Evolutionary conservation across 2,329 filamentous ascomycete genomes (phyloP).

Genomic region (Stromatinia cepivora): DNA sequence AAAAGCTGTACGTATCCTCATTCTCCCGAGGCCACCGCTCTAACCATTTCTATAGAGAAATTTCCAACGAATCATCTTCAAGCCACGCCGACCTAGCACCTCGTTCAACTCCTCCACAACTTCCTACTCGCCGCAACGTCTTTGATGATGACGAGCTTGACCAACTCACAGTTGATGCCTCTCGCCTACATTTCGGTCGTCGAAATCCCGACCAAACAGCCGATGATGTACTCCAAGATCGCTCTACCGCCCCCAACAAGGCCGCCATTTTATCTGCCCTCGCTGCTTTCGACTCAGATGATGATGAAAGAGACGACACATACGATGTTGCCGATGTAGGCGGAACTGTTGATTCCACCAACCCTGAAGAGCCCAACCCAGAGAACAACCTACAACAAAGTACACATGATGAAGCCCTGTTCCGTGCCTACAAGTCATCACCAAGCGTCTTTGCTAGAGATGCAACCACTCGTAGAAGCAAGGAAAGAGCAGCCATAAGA

Average conservation of each 20-base stretch:
- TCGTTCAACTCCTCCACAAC: slow-evolving; percentile 56
- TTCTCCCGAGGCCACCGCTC: not conserved
- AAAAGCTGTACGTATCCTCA: slow-evolving; percentile 47
- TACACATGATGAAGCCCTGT: slow-evolving; percentile 69
- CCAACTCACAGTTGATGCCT: slow-evolving; percentile 63
- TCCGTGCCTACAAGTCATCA: slow-evolving; percentile 66
- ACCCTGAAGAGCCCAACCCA: slow-evolving; percentile 51
- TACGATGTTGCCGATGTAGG: slow-evolving; percentile 93
- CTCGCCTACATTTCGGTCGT: slow-evolving; percentile 78
- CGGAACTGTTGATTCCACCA: slow-evolving; percentile 72
- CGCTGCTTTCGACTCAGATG: slow-evolving; percentile 86
- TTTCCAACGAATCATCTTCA: slow-evolving; percentile 29
- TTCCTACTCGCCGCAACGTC: slow-evolving; percentile 66
- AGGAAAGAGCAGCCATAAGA: slow-evolving; percentile 63
- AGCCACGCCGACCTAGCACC: slow-evolving; percentile 53
- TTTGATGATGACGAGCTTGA: slow-evolving; percentile 83
- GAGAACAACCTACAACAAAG: slow-evolving; percentile 48
- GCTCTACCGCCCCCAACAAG: slow-evolving; percentile 67
- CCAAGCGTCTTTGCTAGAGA: slow-evolving; percentile 71
- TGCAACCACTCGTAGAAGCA: slow-evolving; percentile 64
- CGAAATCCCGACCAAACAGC: slow-evolving; percentile 62
- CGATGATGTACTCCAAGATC: slow-evolving; percentile 70
- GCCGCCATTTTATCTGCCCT: slow-evolving; percentile 86
- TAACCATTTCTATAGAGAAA: slow-evolving; percentile 28
- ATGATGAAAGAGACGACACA: slow-evolving; percentile 95